Conservation (phyloP, 2,329 filamentous ascomycete genomes). For the Cucurbitaria berberidis region DNA sequence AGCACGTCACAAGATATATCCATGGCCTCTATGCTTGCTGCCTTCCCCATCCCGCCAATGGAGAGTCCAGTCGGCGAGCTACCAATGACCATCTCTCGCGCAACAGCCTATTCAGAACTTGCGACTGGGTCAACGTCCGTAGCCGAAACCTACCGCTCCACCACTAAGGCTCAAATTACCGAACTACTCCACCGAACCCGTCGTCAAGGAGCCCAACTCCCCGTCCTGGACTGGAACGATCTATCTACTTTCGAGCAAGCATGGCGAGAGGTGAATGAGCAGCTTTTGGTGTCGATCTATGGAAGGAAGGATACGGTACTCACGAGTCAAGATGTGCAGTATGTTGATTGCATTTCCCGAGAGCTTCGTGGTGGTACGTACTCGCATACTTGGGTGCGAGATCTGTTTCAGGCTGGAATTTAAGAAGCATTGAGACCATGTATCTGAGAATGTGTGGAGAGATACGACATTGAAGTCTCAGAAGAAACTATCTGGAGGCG, state of each 20-base stretch:
- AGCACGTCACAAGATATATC: not conserved
- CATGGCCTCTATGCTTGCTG: not conserved
- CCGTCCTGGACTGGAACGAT: conserved; percentile 2
- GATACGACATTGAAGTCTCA: not conserved
- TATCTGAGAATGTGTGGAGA: not conserved
- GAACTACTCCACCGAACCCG: conserved; percentile 15
- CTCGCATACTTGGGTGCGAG: not conserved
- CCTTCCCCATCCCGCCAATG: conserved; percentile 17
- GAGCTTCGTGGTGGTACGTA: not conserved
- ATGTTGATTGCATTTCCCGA: conserved; percentile 21
- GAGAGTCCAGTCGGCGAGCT: conserved; percentile 9
- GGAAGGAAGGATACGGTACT: conserved; percentile 20
- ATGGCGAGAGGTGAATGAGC: conserved; percentile 26
- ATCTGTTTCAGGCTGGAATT: not conserved
- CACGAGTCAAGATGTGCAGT: conserved; percentile 12
- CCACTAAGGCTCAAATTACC: not conserved
- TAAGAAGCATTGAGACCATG: not conserved
- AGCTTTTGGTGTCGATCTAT: conserved; percentile 22
- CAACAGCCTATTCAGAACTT: not conserved
- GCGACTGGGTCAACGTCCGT: not conserved
- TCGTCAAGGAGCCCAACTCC: conserved; percentile 12
- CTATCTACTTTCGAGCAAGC: conserved; percentile 15
- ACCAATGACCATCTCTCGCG: not conserved
- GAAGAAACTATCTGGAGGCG: not conserved
- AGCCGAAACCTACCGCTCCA: conserved; percentile 10